Base-by-base conservation (phyloP, 805 yeast genomes). In the Metschnikowia kofuensis region DNA sequence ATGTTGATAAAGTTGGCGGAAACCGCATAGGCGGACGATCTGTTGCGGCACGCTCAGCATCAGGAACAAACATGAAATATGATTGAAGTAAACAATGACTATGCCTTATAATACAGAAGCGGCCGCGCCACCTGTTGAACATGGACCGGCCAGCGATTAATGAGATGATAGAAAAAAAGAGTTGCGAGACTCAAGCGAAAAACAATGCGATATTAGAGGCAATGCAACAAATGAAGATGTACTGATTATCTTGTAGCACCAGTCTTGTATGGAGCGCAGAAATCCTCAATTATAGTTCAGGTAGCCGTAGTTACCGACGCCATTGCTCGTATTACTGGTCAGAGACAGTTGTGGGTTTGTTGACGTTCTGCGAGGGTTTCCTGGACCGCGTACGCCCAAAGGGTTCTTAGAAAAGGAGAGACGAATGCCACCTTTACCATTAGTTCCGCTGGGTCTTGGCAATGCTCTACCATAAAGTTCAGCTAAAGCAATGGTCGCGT, bases 361-460 rank as follows among this genome's bases (percentile, higher is more conserved):
- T 28, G 71, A 62, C 2, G 74, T 56, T 58, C 77, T 65, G 61
- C 77, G 66, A 34, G 75, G 74, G 50, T 70, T 70, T 6, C 75
- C 75, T 9, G 77, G 76, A 1, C 97, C 96, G 58, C 99, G 82
- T 4, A 94, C 99, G 37, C 99, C 99, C 57, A 94, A 78, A 16
- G 99, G 99, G 66, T 94, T 94, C 70, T 94, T 94, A 39, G 97
- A 89, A 64, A 91, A 94, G 45, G 96, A 87, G 51, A 94, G 76
- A 51, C 99, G 78, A 47, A 94, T 92, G 28, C 99, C 99, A 35
- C 98, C 98, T 65, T 94, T 94, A 34, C 83, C 83, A 47, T 74
- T 78, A 41, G 78, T 69, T 32, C 83, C 84, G 45, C 83, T 83
- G 4, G 89, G 80, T 62, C 97, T 79, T 30, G 96, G 95, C 60